Conservation (phyloP, 805 yeast genomes). For the Cyberlindnera veronae region DNA sequence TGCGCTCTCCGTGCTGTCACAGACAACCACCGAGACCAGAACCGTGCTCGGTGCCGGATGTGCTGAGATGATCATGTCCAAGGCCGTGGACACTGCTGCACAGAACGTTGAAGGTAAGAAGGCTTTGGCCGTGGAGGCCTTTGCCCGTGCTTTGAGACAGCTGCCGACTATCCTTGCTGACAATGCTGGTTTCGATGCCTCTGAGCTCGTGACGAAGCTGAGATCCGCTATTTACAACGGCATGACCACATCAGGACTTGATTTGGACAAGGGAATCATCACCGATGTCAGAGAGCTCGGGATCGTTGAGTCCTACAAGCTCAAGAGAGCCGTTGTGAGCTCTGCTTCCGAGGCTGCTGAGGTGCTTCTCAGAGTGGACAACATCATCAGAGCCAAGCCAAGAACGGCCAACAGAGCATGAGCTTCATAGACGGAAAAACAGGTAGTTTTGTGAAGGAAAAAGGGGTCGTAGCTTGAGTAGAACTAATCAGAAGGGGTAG, state of each 20-base stretch:
- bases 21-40: slow-evolving; percentile 88
- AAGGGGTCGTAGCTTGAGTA: neutral
- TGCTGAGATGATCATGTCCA: slow-evolving; percentile 88
- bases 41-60: slow-evolving; percentile 89
- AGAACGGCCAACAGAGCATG: slow-evolving; percentile 88
- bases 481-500: no score
- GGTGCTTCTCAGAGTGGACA: slow-evolving; percentile 91
- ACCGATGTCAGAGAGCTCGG: slow-evolving; percentile 96
- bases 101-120: slow-evolving; percentile 91
- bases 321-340: slow-evolving; percentile 89
- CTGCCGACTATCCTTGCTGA: slow-evolving; percentile 94
- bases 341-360: slow-evolving; percentile 99
- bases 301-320: slow-evolving; percentile 86
- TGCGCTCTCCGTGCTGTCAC: slow-evolving; percentile 91
- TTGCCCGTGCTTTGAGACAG: slow-evolving; percentile 90
- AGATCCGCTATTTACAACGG: slow-evolving; percentile 87
- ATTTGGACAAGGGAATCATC: slow-evolving; percentile 75
- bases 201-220: slow-evolving; percentile 85
- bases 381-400: slow-evolving; percentile 95
- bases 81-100: slow-evolving; percentile 96
- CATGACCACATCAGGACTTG: slow-evolving; percentile 86
- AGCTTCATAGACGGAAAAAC: slow-evolving; percentile 1
- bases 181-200: slow-evolving; percentile 94
- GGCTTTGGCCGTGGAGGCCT: slow-evolving; percentile 90
- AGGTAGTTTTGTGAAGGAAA: neutral